phyloP scores from a whole-genome alignment of 495 filamentous ascomycete genomes.

The Letharia lupina region DNA sequence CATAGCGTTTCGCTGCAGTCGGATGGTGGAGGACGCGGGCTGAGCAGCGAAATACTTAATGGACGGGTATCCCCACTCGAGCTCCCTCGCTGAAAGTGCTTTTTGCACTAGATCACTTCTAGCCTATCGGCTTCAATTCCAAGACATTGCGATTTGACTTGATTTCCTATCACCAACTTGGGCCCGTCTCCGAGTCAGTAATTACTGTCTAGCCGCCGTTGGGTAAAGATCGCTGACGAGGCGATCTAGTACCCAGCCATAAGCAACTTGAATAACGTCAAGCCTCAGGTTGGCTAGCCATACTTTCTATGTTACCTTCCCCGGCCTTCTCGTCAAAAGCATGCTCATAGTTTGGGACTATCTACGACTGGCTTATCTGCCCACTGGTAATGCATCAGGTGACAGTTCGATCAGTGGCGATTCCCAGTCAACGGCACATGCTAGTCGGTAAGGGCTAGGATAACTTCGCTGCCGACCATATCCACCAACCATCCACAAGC shows the following conservation, averaged over 20 bases:
- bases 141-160: not conserved
- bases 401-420: not conserved
- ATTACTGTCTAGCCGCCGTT: slow-evolving; percentile 3
- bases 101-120: not conserved
- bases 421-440: not conserved
- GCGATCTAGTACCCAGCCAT: not conserved
- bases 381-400: slow-evolving; percentile 1
- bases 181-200: not conserved
- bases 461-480: not conserved
- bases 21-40: not conserved
- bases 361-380: slow-evolving; percentile 8
- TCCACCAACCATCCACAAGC: not conserved
- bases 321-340: not conserved
- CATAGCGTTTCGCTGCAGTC: not conserved
- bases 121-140: not conserved
- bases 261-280: not conserved
- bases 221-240: slow-evolving; percentile 1
- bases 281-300: not conserved
- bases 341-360: not conserved
- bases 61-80: not conserved
- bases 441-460: slow-evolving; percentile 1
- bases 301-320: not conserved
- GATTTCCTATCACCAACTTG: not conserved
- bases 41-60: slow-evolving; percentile 1
- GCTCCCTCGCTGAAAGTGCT: not conserved